Evolutionary conservation across 2,329 filamentous ascomycete genomes (phyloP).

Genomic region (Xylaria sp.): DNA sequence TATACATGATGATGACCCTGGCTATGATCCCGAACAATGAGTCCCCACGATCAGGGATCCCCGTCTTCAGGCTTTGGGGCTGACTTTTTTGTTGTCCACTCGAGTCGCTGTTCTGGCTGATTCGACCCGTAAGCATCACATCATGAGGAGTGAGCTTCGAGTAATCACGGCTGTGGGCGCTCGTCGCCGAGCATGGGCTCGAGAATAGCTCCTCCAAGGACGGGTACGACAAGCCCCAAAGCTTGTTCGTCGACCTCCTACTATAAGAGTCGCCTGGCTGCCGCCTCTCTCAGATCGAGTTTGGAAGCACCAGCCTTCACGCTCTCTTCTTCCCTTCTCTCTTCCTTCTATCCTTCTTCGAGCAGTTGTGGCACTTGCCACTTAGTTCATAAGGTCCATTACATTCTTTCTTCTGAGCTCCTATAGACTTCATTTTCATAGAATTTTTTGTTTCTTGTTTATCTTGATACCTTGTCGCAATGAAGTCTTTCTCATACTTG

Average conservation of each 20-base stretch:
- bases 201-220: conserved; percentile 13
- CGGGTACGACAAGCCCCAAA: conserved; percentile 17
- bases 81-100: conserved; percentile 21
- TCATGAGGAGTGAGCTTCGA: conserved; percentile 37
- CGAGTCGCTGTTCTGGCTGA: conserved; percentile 17
- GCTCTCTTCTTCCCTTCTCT: conserved; percentile 28
- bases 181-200: conserved; percentile 23
- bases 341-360: conserved; percentile 4
- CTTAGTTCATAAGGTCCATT: conserved; percentile 26
- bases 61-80: conserved; percentile 23
- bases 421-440: conserved; percentile 28
- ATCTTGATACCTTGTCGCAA: conserved; percentile 23
- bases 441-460: conserved; percentile 8
- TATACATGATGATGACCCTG: conserved; percentile 5
- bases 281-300: conserved; percentile 13
- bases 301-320: conserved; percentile 31
- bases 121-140: conserved; percentile 35
- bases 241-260: conserved; percentile 6
- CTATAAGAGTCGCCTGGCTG: conserved; percentile 31
- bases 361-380: conserved; percentile 29
- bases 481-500: conserved; percentile 42
- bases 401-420: conserved; percentile 16
- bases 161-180: conserved; percentile 30
- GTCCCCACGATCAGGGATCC: conserved; percentile 26
- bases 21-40: conserved; percentile 4